Evolutionary conservation across 2,329 filamentous ascomycete species (phyloP).

Genomic region (Lojkania enalia): DNA sequence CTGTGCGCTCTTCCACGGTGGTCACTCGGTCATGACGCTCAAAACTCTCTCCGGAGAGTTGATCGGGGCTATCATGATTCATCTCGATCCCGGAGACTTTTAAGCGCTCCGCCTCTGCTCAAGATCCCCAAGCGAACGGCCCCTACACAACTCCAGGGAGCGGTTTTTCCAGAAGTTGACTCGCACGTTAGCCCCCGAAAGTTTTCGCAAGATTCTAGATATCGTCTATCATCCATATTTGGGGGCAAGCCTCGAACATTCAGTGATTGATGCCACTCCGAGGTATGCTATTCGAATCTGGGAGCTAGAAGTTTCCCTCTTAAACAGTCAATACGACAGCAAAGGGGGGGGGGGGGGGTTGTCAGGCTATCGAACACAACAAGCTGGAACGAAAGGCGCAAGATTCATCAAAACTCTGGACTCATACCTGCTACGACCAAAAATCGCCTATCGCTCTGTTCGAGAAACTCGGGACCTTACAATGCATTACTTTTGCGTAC

Average conservation of each 20-base stretch:
- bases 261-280: constrained; percentile 35
- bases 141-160: constrained; percentile 22
- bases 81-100: constrained; percentile 22
- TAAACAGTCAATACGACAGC: constrained; percentile 4
- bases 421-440: constrained; percentile 29
- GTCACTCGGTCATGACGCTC: constrained; percentile 7
- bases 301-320: constrained; percentile 15
- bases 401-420: constrained; percentile 23
- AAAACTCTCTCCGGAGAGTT: constrained; percentile 26
- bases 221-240: constrained; percentile 22
- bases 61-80: constrained; percentile 22
- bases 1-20: not conserved
- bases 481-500: constrained; percentile 18
- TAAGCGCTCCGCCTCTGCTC: constrained; percentile 26
- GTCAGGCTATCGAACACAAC: not conserved
- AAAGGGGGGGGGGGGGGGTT: not conserved
- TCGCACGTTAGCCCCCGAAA: constrained; percentile 21
- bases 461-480: constrained; percentile 17
- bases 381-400: constrained; percentile 10
- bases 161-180: constrained; percentile 27
- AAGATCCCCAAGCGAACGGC: constrained; percentile 18
- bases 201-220: constrained; percentile 18
- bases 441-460: constrained; percentile 24
- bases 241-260: constrained; percentile 18
- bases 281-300: constrained; percentile 26